Evolutionary conservation across 78 protist genomes (phyloP).

Genomic region (Chrysochromulina parva): DNA sequence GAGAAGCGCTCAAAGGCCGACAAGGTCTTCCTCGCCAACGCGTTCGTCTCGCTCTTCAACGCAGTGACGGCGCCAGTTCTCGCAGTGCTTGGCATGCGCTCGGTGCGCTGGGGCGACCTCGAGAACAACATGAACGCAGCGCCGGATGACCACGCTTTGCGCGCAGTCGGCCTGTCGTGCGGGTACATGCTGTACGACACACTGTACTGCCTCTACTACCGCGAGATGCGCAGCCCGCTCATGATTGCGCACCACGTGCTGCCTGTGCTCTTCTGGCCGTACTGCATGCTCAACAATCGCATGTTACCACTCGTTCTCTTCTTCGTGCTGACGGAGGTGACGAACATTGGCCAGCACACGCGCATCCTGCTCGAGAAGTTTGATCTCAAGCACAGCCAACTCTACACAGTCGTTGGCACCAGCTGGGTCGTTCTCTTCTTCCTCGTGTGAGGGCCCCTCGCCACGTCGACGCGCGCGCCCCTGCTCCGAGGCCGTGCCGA

Average conservation of each 20-base stretch:
- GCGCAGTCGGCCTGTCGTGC: background rate
- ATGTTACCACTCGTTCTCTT: background rate
- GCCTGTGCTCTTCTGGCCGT: background rate
- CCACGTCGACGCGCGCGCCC: no score
- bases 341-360: background rate
- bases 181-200: constrained; percentile 14
- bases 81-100: background rate
- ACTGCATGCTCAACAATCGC: background rate
- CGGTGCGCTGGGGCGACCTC: background rate
- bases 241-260: background rate
- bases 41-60: background rate
- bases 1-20: background rate
- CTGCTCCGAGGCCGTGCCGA: no score
- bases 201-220: background rate
- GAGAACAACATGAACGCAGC: background rate
- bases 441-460: background rate
- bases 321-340: background rate
- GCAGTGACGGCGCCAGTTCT: background rate
- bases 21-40: background rate
- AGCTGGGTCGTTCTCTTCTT: background rate
- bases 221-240: background rate
- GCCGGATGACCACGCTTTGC: background rate
- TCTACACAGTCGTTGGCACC: background rate
- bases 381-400: background rate
- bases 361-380: background rate